Evolutionary conservation across 306 rosid genomes (phyloP), one percentile per base, ranked within the genome.

Genomic region (Vicia sativa): DNA sequence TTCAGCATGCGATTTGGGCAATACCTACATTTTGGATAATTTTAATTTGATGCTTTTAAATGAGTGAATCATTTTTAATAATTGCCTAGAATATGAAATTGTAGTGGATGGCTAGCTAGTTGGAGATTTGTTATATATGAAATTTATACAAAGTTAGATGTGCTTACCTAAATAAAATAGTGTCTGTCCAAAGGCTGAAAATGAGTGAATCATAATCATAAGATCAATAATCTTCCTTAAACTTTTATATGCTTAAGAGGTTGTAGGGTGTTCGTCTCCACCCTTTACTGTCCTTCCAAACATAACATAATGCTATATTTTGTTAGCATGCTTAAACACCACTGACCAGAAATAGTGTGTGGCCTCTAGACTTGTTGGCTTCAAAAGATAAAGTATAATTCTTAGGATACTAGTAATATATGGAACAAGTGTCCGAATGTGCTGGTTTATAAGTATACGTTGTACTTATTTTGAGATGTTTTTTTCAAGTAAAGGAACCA

Each of bases 11-110:
- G 37, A 26, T n/a, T 2, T 42, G 3, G 14, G 43, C 11, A 18
- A 37, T 44, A 37, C 67, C 23, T 41, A 28, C 56, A 12, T 25
- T 43, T 67, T 7, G 21, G 14, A 13, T 16, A n/a, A 54, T 13
- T 66, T 25, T 72, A 31, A 26, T 75, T 35, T 70, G 48, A 15
- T 74, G 31, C 11, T 65, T 49, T 71, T 70, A 18, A 21, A 16
- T 60, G 52, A 60, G 8, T 54, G 41, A 23, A 75, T 14, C 56
- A 56, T 42, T 25, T 38, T 18, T 55, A 9, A 69, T 57, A 45
- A 55, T 26, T 12, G 38, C 9, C 10, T 28, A 5, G 18, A 12
- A 7, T 26, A 34, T 53, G 14, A 2, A 53, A 4, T 15, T 12
- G 18, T 26, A 13, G n/a, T n/a, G n/a, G n/a, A n/a, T n/a, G 5